Conservation (phyloP, 2,329 filamentous ascomycete genomes). For the Saccharata proteae region DNA sequence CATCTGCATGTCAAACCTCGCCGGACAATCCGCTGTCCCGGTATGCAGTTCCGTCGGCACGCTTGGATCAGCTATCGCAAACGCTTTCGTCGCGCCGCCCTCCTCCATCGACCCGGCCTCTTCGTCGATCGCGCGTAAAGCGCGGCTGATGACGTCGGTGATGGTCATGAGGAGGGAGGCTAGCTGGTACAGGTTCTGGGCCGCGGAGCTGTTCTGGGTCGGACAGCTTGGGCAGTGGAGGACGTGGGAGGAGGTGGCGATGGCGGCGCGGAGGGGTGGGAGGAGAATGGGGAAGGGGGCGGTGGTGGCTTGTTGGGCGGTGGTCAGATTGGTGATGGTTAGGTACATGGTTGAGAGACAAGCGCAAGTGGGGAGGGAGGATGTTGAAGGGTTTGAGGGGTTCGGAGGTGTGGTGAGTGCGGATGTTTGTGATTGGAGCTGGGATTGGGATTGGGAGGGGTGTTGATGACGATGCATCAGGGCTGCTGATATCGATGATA, state of each 20-base stretch:
- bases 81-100: slow-evolving; percentile 26
- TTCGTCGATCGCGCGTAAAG: slow-evolving; percentile 27
- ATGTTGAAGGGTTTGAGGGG: neutral
- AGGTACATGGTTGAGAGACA: slow-evolving; percentile 37
- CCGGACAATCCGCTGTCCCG: slow-evolving; percentile 28
- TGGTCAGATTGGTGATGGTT: slow-evolving; percentile 26
- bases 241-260: slow-evolving; percentile 26
- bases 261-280: slow-evolving; percentile 28
- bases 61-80: slow-evolving; percentile 32
- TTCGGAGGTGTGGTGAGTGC: slow-evolving; percentile 10
- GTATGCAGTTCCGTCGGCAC: slow-evolving; percentile 31
- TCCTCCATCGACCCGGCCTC: slow-evolving; percentile 24
- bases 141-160: slow-evolving; percentile 28
- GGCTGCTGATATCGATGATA: no score
- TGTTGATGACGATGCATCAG: no score
- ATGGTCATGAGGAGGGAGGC: slow-evolving; percentile 30
- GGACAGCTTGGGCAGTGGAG: slow-evolving; percentile 32
- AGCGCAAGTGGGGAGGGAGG: slow-evolving; percentile 20
- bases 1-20: slow-evolving; percentile 33
- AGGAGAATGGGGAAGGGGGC: slow-evolving; percentile 30
- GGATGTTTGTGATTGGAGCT: no score
- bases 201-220: slow-evolving; percentile 25
- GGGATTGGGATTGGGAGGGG: no score
- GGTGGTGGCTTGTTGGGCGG: slow-evolving; percentile 9
- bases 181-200: slow-evolving; percentile 34